Percentiles rank a stretch among this genome's conserved stretches.
phyloP scores from a whole-genome alignment of 345 rosid species.

The Boechera divaricarpa region DNA sequence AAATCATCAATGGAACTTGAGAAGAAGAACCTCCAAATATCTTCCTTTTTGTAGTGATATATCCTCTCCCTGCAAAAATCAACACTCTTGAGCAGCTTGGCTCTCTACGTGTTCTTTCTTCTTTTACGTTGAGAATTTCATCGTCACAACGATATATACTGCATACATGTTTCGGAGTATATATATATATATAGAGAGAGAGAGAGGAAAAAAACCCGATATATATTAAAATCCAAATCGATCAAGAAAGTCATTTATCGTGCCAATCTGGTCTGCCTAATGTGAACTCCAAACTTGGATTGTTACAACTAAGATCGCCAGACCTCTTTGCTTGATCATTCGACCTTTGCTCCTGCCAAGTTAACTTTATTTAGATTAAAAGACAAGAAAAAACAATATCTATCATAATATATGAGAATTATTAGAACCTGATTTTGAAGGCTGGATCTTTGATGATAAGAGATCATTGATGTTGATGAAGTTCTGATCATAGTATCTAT shows the following conservation, averaged over 20 bases:
- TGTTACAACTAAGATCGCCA: slow-evolving; percentile 50
- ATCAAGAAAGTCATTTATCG: slow-evolving; percentile 45
- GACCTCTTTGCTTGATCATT: slow-evolving; percentile 43
- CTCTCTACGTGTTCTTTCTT: slow-evolving; percentile 25
- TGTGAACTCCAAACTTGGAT: slow-evolving; percentile 76
- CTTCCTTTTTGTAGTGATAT: slow-evolving; percentile 7
- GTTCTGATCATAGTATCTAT: slow-evolving; percentile 40
- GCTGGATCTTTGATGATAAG: slow-evolving; percentile 38
- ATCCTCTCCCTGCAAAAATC: slow-evolving; percentile 28
- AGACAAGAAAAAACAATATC: not conserved
- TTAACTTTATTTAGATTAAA: not conserved
- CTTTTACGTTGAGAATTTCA: slow-evolving; percentile 21
- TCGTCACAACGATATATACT: slow-evolving; percentile 23
- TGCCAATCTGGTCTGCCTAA: slow-evolving; percentile 83
- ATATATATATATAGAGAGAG: slow-evolving; percentile 12
- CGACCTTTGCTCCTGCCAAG: slow-evolving; percentile 34
- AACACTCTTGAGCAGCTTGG: slow-evolving; percentile 12
- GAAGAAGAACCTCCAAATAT: slow-evolving; percentile 28
- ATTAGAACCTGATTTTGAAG: slow-evolving; percentile 43
- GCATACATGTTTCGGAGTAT: slow-evolving; percentile 26
- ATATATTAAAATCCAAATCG: slow-evolving; percentile 5
- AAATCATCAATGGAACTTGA: slow-evolving; percentile 40
- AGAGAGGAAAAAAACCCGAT: not conserved
- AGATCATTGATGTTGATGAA: slow-evolving; percentile 43
- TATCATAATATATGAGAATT: slow-evolving; percentile 10